Conservation (phyloP, 148 eudicot genomes). For the Polygonum maritimum region DNA sequence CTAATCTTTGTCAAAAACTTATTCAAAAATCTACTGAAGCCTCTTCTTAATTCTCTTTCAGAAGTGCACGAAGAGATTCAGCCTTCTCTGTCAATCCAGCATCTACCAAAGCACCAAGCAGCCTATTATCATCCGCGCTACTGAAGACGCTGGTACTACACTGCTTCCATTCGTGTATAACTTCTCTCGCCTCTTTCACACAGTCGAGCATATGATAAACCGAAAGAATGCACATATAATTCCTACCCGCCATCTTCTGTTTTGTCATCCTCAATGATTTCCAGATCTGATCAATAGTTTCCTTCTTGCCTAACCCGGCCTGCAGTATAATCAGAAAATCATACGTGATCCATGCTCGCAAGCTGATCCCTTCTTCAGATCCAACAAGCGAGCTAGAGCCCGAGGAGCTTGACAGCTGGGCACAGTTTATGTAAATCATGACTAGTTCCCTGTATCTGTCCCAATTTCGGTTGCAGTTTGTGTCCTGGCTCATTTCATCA, state of each 20-base stretch:
- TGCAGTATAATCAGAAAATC: slow-evolving; percentile 75
- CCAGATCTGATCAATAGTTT: slow-evolving; percentile 70
- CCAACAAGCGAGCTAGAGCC: slow-evolving; percentile 40
- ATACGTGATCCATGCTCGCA: slow-evolving; percentile 78
- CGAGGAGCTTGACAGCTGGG: slow-evolving; percentile 45
- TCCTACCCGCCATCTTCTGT: slow-evolving; percentile 76
- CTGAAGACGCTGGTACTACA: slow-evolving; percentile 46
- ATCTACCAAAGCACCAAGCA: slow-evolving; percentile 53
- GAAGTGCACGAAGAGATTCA: slow-evolving; percentile 30
- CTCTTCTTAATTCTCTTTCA: slow-evolving; percentile 25
- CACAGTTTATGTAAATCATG: slow-evolving; percentile 44
- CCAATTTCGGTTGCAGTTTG: slow-evolving; percentile 56
- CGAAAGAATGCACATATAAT: slow-evolving; percentile 58
- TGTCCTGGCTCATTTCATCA: slow-evolving; percentile 48
- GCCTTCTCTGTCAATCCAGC: slow-evolving; percentile 54
- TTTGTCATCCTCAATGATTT: slow-evolving; percentile 72
- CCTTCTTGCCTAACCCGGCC: slow-evolving; percentile 70
- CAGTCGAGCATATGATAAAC: slow-evolving; percentile 79
- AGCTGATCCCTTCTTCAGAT: slow-evolving; percentile 48
- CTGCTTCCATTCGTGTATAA: slow-evolving; percentile 71
- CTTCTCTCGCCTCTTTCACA: slow-evolving; percentile 58
- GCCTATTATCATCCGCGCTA: slow-evolving; percentile 35
- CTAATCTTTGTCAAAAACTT: not conserved
- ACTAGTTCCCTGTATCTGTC: slow-evolving; percentile 55
- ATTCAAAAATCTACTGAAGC: not conserved